Percentiles rank a stretch among this genome's conserved stretches.
These are phyloP conservation scores for Solanum pennellii DNA, from an alignment of 257 asterid species.

Conservation along the genomic window DNA sequence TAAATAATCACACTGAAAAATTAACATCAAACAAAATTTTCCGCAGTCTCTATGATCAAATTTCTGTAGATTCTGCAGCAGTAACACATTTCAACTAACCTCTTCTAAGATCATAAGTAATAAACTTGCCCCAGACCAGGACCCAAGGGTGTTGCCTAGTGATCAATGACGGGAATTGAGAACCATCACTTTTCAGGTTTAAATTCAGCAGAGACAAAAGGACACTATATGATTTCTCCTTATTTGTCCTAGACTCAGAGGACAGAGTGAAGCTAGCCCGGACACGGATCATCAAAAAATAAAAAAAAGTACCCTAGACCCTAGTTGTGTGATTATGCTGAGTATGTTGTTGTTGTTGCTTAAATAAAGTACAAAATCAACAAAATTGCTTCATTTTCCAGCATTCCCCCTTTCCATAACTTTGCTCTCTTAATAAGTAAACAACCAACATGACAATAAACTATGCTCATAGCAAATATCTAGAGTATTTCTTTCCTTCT, in stretches of 20 bases:
- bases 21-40: neutral
- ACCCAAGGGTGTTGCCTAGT: neutral
- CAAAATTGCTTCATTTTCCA: neutral
- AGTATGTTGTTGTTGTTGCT: neutral
- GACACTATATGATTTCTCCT: neutral
- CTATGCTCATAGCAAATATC: neutral
- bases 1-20: neutral
- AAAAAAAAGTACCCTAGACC: neutral
- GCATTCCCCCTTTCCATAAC: neutral
- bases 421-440: neutral
- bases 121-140: neutral
- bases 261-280: neutral
- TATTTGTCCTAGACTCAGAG: neutral
- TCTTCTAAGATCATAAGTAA: neutral
- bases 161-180: neutral
- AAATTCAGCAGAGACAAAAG: neutral
- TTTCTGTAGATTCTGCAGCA: neutral
- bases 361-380: neutral
- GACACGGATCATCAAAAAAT: neutral
- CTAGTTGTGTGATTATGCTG: neutral
- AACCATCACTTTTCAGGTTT: neutral
- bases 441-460: neutral
- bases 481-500: neutral
- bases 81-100: neutral
- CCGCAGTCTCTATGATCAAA: neutral